phyloP scores from a whole-genome alignment of 257 asterid genomes.

The Fraxinus pennsylvanica region DNA sequence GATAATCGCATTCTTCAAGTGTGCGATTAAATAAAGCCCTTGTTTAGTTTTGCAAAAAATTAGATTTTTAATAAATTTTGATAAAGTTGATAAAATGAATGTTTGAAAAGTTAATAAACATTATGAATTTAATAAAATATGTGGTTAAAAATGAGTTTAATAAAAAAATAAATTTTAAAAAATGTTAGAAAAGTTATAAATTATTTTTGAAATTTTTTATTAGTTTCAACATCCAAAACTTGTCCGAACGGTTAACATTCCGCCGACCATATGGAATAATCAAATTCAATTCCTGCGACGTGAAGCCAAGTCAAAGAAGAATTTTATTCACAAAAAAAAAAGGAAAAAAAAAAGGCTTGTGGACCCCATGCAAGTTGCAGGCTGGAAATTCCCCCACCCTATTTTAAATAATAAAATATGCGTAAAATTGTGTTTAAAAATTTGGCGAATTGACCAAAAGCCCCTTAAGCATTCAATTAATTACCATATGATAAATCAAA shows the following conservation, averaged over 20 bases:
- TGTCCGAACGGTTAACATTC: neutral
- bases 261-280: neutral
- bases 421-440: neutral
- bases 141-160: too few relatives aligned
- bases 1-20: neutral
- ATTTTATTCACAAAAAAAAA: neutral
- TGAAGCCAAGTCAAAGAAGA: constrained; percentile 6
- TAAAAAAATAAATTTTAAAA: too few relatives aligned
- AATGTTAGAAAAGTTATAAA: too few relatives aligned
- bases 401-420: too few relatives aligned
- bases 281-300: neutral
- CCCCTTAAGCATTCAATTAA: neutral
- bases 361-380: neutral
- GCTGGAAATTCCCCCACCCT: neutral
- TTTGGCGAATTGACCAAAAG: neutral
- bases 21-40: too few relatives aligned
- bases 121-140: too few relatives aligned
- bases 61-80: too few relatives aligned
- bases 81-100: too few relatives aligned
- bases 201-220: too few relatives aligned
- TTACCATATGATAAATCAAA: constrained; percentile 17
- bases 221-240: too few relatives aligned
- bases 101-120: too few relatives aligned
- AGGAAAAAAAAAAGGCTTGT: neutral
- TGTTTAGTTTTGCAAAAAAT: too few relatives aligned